Conservation (phyloP, 306 rosid species). For the Mimosa pudica region DNA sequence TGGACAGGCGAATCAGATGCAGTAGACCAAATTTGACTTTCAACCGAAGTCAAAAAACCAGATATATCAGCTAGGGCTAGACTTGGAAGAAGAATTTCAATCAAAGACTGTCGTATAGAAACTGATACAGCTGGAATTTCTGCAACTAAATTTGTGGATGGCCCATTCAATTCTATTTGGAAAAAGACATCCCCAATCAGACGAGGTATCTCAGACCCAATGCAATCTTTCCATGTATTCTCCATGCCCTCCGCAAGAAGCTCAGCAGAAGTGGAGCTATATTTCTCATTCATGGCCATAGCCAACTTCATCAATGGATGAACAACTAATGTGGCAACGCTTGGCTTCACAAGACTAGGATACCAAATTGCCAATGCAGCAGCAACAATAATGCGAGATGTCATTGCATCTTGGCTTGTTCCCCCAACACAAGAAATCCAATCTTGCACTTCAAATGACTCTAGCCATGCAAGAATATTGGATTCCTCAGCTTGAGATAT, state of each 20-base stretch:
- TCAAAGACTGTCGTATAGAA: constrained; percentile 73
- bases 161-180: constrained; percentile 89
- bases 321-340: constrained; percentile 68
- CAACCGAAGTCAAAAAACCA: constrained; percentile 73
- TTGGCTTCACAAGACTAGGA: constrained; percentile 85
- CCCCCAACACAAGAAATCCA: constrained; percentile 99
- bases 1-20: constrained; percentile 97
- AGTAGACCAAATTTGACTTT: constrained; percentile 98
- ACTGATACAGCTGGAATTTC: constrained; percentile 55
- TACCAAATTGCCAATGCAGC: constrained; percentile 97
- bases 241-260: constrained; percentile 99
- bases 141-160: constrained; percentile 52
- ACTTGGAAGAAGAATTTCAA: constrained; percentile 93
- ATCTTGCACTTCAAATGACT: constrained; percentile 93
- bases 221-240: constrained; percentile 79
- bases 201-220: constrained; percentile 76
- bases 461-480: constrained; percentile 72
- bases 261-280: constrained; percentile 96
- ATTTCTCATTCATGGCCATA: constrained; percentile 87
- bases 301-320: constrained; percentile 92
- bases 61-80: constrained; percentile 86
- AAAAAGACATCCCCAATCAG: constrained; percentile 84
- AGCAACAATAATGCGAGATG: constrained; percentile 94
- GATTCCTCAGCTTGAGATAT: constrained; percentile 59
- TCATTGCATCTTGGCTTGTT: constrained; percentile 96